Evolutionary conservation across 2,329 filamentous ascomycete genomes (phyloP).

Genomic region (Dryadomyces sulphureus): DNA sequence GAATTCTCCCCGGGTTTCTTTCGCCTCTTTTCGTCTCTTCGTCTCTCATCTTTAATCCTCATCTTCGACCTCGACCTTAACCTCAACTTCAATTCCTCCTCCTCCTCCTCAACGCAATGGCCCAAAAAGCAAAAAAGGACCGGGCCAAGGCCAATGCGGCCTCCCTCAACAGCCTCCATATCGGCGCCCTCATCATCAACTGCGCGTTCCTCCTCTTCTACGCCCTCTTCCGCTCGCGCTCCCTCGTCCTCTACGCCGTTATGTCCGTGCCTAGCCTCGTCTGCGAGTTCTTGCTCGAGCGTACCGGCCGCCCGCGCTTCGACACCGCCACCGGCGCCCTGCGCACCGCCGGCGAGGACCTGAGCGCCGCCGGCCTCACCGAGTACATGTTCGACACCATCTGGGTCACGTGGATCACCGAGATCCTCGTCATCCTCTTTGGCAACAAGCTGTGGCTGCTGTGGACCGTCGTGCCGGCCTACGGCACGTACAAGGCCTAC

Average conservation of each 20-base stretch:
- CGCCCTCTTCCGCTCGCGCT: slow-evolving; percentile 49
- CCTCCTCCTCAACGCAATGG: slow-evolving; percentile 25
- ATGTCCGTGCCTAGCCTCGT: slow-evolving; percentile 60
- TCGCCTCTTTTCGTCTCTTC: too few relatives aligned
- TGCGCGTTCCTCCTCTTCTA: slow-evolving; percentile 58
- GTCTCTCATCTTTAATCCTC: background rate
- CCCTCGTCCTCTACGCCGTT: slow-evolving; percentile 52
- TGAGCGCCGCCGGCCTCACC: slow-evolving; percentile 74
- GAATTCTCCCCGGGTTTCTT: too few relatives aligned
- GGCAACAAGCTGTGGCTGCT: slow-evolving; percentile 61
- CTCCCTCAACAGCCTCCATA: slow-evolving; percentile 67
- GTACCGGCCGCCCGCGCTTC: slow-evolving; percentile 64
- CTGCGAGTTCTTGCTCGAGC: slow-evolving; percentile 78
- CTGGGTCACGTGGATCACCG: slow-evolving; percentile 81
- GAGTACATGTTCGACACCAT: slow-evolving; percentile 97
- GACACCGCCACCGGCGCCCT: slow-evolving; percentile 50
- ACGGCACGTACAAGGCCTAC: slow-evolving; percentile 38
- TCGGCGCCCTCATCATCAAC: slow-evolving; percentile 60
- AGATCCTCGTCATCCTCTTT: slow-evolving; percentile 56
- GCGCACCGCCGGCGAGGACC: slow-evolving; percentile 68
- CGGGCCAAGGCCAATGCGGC: slow-evolving; percentile 63
- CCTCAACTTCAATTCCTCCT: background rate
- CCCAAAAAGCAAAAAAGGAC: slow-evolving; percentile 49
- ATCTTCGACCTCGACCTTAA: background rate
- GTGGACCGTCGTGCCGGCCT: slow-evolving; percentile 40